Percentiles rank a stretch among this genome's conserved stretches.
These are phyloP conservation scores for Blastomyces silverae DNA, from an alignment of 2,329 filamentous ascomycete genomes.

Conservation along the genomic window DNA sequence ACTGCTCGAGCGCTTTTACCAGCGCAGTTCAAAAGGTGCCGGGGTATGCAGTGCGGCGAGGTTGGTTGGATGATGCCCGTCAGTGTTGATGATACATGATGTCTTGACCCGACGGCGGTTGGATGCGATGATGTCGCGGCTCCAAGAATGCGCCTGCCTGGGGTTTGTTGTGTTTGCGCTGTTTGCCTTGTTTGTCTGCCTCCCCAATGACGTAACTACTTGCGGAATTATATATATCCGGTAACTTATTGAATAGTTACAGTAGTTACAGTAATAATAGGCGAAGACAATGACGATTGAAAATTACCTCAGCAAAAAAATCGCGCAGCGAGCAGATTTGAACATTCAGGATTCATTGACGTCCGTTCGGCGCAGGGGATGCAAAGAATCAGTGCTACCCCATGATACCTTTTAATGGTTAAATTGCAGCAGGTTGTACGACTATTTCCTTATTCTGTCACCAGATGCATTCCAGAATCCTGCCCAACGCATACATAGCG, in stretches of 20 bases:
- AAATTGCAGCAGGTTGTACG: neutral
- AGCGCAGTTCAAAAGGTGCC: neutral
- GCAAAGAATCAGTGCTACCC: neutral
- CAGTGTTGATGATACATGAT: too few species aligned
- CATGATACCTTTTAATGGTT: neutral
- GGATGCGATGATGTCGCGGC: neutral
- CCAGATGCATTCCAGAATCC: constrained; percentile 37
- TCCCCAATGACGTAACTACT: neutral
- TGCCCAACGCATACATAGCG: constrained; percentile 34
- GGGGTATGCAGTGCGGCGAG: neutral
- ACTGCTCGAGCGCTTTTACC: neutral
- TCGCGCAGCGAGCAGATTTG: too few species aligned
- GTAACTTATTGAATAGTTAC: neutral
- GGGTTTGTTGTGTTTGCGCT: neutral
- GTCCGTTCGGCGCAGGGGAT: too few species aligned
- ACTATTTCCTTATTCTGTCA: neutral
- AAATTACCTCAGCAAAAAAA: neutral
- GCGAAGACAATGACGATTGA: too few species aligned
- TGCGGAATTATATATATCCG: neutral
- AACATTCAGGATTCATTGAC: too few species aligned
- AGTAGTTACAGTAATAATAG: neutral
- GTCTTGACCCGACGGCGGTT: neutral
- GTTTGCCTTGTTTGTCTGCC: neutral
- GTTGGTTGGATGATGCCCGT: too few species aligned
- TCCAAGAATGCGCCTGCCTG: neutral